These are phyloP conservation scores for Fomitopsis pinicola DNA, from an alignment of 1,284 basidiomycete genomes.

Conservation along the genomic window DNA sequence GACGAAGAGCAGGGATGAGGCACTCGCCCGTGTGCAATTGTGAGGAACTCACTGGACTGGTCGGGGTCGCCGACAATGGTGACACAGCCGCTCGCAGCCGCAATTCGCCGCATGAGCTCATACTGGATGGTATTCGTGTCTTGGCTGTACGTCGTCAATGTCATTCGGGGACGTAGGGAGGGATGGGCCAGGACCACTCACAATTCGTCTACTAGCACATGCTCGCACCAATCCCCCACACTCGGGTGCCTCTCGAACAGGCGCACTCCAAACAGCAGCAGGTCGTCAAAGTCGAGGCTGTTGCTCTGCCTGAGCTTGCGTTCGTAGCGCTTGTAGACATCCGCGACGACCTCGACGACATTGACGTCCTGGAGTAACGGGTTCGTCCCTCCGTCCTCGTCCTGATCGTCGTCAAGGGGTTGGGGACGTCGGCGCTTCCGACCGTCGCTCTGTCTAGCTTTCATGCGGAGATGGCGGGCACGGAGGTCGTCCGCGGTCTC, in stretches of 20 bases:
- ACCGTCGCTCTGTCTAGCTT: slow-evolving; percentile 4
- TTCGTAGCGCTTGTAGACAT: slow-evolving; percentile 73
- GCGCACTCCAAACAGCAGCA: slow-evolving; percentile 75
- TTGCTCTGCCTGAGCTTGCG: slow-evolving; percentile 57
- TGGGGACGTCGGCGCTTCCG: slow-evolving; percentile 2
- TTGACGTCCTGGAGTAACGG: neutral
- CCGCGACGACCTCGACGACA: slow-evolving; percentile 31
- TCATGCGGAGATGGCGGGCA: slow-evolving; percentile 4
- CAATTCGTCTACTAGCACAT: slow-evolving; percentile 91
- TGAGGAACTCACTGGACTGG: slow-evolving; percentile 64
- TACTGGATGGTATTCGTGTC: slow-evolving; percentile 90
- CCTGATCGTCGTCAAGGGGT: slow-evolving; percentile 6
- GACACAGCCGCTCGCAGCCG: slow-evolving; percentile 50
- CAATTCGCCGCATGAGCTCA: slow-evolving; percentile 77
- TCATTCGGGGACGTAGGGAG: neutral
- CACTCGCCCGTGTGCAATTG: too few species aligned
- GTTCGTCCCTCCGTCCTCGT: neutral
- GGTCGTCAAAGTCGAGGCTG: slow-evolving; percentile 88
- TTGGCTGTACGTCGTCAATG: slow-evolving; percentile 43
- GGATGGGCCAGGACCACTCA: slow-evolving; percentile 33
- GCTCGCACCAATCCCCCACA: slow-evolving; percentile 61
- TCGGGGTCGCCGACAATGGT: slow-evolving; percentile 93
- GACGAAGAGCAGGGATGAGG: neutral
- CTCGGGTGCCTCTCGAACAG: slow-evolving; percentile 58
- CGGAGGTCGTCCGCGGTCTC: slow-evolving; percentile 46